Evolutionary conservation across 148 eudicot genomes (phyloP), one percentile per base, ranked within the genome.

Genomic region (Arbutus unedo): DNA sequence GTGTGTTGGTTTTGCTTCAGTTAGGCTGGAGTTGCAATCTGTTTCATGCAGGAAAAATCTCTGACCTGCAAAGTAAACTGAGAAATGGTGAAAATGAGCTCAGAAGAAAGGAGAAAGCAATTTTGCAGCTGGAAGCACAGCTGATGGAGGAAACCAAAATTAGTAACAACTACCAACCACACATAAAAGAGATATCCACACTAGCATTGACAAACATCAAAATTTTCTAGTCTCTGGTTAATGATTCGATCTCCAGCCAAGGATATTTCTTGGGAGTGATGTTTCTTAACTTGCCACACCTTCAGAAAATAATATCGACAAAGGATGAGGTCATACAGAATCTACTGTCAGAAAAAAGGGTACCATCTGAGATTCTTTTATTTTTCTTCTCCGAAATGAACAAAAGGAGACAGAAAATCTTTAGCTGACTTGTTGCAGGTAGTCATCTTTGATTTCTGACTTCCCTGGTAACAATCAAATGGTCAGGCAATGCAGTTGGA

Each of bases 261-360:
- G 10, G 23, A 77, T 45, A 19, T 10, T 23, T 83, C n/a, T 80
- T 80, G 23, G 6, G 2, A 21, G 44, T 76, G 72, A 71, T 83
- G 47, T 31, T 60, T 85, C 87, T 90, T 92, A 81, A 90, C 90
- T 62, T 81, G 56, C 71, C 76, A 81, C 85, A 92, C 93, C 90
- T 92, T 81, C 89, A 89, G 90, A 84, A 76, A 81, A 76, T 86
- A 70, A 71, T 92, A 72, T 84, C 88, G 79, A 74, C 77, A 41
- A 92, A 90, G 85, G 94, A 92, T 57, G 79, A 81, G 74, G 75
- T 90, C 56, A 90, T 89, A 79, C 88, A 84, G 79, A 85, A 85
- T 84, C 85, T 92, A 71, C 84, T 79, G 53, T 84, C 79, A 14
- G 93, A 92, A 79, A 92, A 92, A 83, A 88, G 88, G 92, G 94